Conservation (phyloP, 805 yeast genomes). For the Myxozyma vanderwaltii region DNA sequence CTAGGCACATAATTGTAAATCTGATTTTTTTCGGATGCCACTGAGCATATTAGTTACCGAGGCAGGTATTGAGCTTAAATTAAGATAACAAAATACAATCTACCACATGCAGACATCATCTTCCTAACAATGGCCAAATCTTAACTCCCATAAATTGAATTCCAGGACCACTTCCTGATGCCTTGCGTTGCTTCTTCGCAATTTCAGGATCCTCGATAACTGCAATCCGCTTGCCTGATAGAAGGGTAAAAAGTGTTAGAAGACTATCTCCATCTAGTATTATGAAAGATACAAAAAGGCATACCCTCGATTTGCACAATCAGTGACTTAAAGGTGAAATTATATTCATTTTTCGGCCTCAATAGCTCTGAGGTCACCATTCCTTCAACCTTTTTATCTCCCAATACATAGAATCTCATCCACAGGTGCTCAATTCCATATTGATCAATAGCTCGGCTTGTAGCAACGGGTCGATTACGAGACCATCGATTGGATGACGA, state of each 20-base stretch:
- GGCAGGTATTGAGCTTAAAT: too few species aligned
- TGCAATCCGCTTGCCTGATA: constrained; percentile 15
- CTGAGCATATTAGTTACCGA: too few species aligned
- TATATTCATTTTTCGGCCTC: constrained; percentile 46
- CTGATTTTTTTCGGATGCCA: too few species aligned
- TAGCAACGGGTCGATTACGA: constrained; percentile 70
- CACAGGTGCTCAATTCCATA: constrained; percentile 75
- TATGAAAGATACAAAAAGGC: not conserved
- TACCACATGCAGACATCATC: too few species aligned
- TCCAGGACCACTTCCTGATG: constrained; percentile 2
- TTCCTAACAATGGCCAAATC: constrained; percentile 16
- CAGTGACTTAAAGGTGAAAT: constrained; percentile 63
- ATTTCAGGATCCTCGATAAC: constrained; percentile 15
- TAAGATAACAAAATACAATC: too few species aligned
- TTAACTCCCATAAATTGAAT: constrained; percentile 20
- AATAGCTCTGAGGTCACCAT: constrained; percentile 73
- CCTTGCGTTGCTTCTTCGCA: constrained; percentile 5
- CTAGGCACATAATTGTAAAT: too few species aligned
- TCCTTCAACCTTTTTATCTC: constrained; percentile 56
- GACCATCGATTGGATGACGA: constrained; percentile 71
- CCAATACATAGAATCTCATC: constrained; percentile 79
- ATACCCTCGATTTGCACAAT: constrained; percentile 52
- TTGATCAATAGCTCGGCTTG: constrained; percentile 57
- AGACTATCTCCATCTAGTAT: not conserved
- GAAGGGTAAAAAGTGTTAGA: not conserved